Conservation (phyloP, 73 alveolate species). For the Tetrahymena borealis region DNA sequence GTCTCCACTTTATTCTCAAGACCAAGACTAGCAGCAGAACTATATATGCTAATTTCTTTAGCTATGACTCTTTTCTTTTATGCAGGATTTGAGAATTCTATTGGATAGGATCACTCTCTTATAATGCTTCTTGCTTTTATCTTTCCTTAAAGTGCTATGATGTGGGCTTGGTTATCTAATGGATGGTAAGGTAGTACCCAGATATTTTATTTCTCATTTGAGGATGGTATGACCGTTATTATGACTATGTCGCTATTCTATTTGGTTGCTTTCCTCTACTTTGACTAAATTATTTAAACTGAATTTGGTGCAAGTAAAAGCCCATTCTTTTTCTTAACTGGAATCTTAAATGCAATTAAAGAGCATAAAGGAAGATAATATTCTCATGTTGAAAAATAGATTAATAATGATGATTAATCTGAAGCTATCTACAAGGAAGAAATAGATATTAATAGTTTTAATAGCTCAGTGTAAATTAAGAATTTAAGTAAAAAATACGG, state of each 20-base stretch:
- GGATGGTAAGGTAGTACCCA: background rate
- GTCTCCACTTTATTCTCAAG: background rate
- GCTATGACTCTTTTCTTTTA: background rate
- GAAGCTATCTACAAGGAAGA: background rate
- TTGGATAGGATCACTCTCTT: background rate
- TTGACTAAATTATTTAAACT: background rate
- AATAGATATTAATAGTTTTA: background rate
- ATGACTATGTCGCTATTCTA: background rate
- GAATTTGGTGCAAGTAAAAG: background rate
- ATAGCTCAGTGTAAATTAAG: background rate
- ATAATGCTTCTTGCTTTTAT: background rate
- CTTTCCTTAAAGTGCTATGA: background rate
- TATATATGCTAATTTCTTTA: background rate
- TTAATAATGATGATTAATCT: background rate
- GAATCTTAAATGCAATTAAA: background rate
- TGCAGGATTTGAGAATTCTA: background rate
- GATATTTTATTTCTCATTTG: background rate
- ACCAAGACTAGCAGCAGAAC: background rate
- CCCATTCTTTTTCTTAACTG: background rate
- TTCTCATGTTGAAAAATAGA: background rate
- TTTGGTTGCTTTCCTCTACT: background rate
- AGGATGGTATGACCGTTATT: background rate
- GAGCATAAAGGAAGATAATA: background rate
- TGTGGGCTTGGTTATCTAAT: background rate
- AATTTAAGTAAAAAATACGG: background rate